Evolutionary conservation across 371 early-diverging fungal genomes (phyloP), one percentile per base, ranked within the genome.

Genomic region (Rhizopus stolonifer): DNA sequence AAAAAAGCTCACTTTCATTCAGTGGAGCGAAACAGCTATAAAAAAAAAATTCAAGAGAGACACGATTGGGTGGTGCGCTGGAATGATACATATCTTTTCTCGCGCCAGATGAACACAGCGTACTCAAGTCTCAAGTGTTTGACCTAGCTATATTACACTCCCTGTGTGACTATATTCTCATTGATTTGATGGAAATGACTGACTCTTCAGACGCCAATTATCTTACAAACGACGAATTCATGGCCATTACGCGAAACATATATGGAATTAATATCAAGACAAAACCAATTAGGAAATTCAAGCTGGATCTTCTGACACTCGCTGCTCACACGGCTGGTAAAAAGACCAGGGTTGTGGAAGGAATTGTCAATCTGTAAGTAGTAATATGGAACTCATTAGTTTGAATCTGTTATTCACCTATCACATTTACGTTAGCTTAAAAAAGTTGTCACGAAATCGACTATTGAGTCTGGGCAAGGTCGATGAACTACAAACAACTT

Each of bases 401-500:
- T n/a, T n/a, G n/a, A n/a, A n/a, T n/a, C n/a, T n/a, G n/a, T n/a
- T n/a, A n/a, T n/a, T n/a, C n/a, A 29, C 11, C 29, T 29, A 29
- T 29, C 29, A 29, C 29, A 17, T 46, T 29, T 46, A 29, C 15
- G 23, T 21, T 56, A 49, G 51, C 13, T 38, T 51, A 46, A 58
- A 43, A 8, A 56, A 56, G 34, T 49, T 56, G 36, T 46, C 58
- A 39, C 51, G 51, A 21, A 24, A 46, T 25, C 17, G 46, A 2
- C 45, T 58, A 46, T 33, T 52, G 29, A 23, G 52, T 32, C 39
- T 32, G 52, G n/a, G 32, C 21, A 58, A 58, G 51, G 46, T 51
- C 39, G 52, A 46, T 18, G 52, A 58, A 7, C 46, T 46, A 15
- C 51, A 58, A 51, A 39, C 58, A 29, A 58, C 58, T n/a, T 58